A percentile compares a stretch with the other conserved stretches of the same genome.
Evolutionary conservation across 306 rosid genomes (phyloP).

Genomic region (Begonia peltatifolia): DNA sequence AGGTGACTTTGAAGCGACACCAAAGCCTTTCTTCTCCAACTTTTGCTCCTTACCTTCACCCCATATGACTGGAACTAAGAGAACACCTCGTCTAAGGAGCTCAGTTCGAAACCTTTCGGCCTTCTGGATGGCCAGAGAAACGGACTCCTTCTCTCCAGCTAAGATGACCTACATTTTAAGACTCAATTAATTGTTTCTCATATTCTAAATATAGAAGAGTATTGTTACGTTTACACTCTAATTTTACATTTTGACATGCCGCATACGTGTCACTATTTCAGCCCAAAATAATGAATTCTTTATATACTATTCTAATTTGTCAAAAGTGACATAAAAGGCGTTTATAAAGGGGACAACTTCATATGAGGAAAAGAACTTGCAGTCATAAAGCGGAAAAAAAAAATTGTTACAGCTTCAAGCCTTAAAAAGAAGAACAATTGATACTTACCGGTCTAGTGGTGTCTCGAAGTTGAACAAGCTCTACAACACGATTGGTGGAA

Average conservation of each 20-base stretch:
- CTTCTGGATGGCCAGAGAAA: slow-evolving; percentile 47
- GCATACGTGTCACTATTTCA: no score
- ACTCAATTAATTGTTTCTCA: not conserved
- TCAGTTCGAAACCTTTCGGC: slow-evolving; percentile 80
- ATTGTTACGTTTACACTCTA: no score
- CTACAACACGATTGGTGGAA: slow-evolving; percentile 90
- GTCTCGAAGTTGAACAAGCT: slow-evolving; percentile 93
- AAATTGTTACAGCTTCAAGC: not conserved
- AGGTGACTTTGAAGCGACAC: slow-evolving; percentile 39
- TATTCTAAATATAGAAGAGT: no score
- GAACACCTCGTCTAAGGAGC: slow-evolving; percentile 69
- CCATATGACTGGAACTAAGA: slow-evolving; percentile 74
- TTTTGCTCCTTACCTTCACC: slow-evolving; percentile 54
- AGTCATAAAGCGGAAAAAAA: not conserved
- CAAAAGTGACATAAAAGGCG: no score
- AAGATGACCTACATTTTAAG: slow-evolving; percentile 65
- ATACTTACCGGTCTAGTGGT: slow-evolving; percentile 80
- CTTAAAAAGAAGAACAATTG: no score
- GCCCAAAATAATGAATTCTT: no score
- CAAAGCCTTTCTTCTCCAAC: slow-evolving; percentile 82
- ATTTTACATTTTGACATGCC: no score
- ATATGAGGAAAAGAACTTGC: no score
- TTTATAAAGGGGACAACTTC: no score
- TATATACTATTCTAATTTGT: no score
- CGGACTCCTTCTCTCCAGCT: slow-evolving; percentile 80